Conservation (phyloP, 1,139 yeast genomes). For the Yamadazyma triangularis region DNA sequence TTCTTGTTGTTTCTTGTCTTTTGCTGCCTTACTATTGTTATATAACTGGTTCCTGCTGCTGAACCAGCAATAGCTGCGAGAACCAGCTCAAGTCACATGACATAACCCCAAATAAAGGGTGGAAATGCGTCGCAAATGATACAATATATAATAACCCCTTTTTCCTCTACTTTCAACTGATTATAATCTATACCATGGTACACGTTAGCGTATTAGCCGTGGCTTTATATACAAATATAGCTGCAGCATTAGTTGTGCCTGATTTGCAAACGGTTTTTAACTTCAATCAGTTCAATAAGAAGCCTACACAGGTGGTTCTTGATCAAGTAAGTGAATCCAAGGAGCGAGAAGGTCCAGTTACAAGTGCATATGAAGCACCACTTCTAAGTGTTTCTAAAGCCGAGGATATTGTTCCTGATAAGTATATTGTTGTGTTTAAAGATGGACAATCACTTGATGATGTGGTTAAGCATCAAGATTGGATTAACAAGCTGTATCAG, state of each 20-base stretch:
- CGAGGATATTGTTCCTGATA: constrained; percentile 60
- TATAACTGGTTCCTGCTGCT: too few species aligned
- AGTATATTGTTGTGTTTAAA: constrained; percentile 73
- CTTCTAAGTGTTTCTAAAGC: constrained; percentile 34
- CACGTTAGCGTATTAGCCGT: too few species aligned
- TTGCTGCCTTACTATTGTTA: too few species aligned
- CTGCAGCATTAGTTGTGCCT: constrained; percentile 5
- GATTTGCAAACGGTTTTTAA: constrained; percentile 4
- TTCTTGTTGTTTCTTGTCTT: too few species aligned
- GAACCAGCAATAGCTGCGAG: too few species aligned
- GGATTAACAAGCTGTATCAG: constrained; percentile 41
- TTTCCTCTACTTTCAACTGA: too few species aligned
- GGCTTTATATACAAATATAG: constrained; percentile 1
- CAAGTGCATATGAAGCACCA: constrained; percentile 33
- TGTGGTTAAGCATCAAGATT: constrained; percentile 57
- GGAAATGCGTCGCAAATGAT: too few species aligned
- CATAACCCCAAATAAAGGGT: too few species aligned
- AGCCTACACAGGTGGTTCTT: not conserved
- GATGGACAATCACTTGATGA: constrained; percentile 48
- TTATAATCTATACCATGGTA: too few species aligned
- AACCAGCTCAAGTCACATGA: too few species aligned
- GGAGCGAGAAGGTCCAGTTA: constrained; percentile 4
- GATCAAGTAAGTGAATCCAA: not conserved
- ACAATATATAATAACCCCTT: too few species aligned
- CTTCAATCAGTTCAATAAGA: not conserved